These are phyloP conservation scores for Tetrahymena malaccensis DNA, from an alignment of 73 alveolate genomes.

Conservation along the genomic window DNA sequence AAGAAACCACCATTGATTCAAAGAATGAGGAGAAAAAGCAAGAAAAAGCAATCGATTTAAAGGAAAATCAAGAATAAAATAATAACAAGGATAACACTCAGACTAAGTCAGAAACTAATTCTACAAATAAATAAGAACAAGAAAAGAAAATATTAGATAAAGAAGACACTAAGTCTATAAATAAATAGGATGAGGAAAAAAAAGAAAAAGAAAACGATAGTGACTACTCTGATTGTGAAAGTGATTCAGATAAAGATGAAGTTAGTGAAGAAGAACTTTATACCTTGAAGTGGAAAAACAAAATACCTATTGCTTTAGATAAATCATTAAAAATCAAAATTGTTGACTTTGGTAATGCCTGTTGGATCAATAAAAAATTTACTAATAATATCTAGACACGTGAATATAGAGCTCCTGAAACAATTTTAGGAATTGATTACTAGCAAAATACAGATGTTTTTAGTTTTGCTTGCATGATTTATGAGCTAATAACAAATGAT, in stretches of 20 bases:
- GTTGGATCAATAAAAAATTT: slow-evolving; percentile 58
- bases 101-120: background rate
- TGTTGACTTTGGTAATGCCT: slow-evolving; percentile 68
- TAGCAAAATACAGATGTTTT: slow-evolving; percentile 69
- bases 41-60: background rate
- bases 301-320: slow-evolving; percentile 20
- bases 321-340: slow-evolving; percentile 38
- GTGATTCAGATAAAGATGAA: slow-evolving; percentile 5
- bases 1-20: background rate
- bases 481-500: slow-evolving; percentile 77
- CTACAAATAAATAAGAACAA: background rate
- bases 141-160: background rate
- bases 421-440: slow-evolving; percentile 63
- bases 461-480: slow-evolving; percentile 77
- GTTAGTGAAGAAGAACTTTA: slow-evolving; percentile 25
- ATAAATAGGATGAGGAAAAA: background rate
- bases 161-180: background rate
- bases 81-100: background rate
- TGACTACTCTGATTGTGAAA: background rate
- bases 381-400: slow-evolving; percentile 58
- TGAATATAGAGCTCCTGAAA: slow-evolving; percentile 89
- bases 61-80: too few relatives aligned
- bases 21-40: background rate
- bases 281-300: slow-evolving; percentile 41
- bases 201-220: background rate